Base-by-base conservation (phyloP, 1,284 basidiomycete genomes). In the Papiliotrema nemorosa region DNA sequence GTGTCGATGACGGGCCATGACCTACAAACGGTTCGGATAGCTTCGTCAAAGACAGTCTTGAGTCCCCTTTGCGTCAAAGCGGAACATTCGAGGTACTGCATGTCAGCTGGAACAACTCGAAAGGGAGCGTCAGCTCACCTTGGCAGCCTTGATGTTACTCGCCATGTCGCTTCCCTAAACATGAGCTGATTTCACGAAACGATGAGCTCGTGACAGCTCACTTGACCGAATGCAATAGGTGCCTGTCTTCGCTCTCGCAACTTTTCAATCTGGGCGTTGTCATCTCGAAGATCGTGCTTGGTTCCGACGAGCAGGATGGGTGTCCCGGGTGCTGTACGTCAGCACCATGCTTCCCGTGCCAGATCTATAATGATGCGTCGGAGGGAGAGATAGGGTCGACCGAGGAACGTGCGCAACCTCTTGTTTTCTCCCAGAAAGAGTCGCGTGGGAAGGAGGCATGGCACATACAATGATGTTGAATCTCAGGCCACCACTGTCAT, bases 61-160 rank as follows among this genome's bases (percentile, higher is more conserved):
- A 97, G 77, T 21, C 91, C 93, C 77, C 97, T 94, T 80, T 98
- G 96, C 40, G 96, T 97, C 65, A 98, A 78, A 37, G 96, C 96
- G 24, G 67, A 69, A 58, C 70, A 73, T 52, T 73, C 70, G 29
- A 71, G 63, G 56, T 71, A 73, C 58, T 66, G 42, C 12, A 7
- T 16, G 37, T 34, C 47, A 35, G 38, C 48, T 26, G 43, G 26
- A 34, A 7, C 39, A 14, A n/a, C 13, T 3, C 14, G 16, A 2
- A 21, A n/a, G 21, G n/a, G 16, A 13, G 18, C 18, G 4, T 4
- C 29, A n/a, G 53, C 65, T 39, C 36, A 69, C 70, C 63, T 66
- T 70, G 24, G 70, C 71, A 2, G 74, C 74, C 53, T 70, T 69
- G 60, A 98, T 96, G 66, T 97, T 92, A 68, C 86, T 87, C 52